Evolutionary conservation across 148 eudicot genomes (phyloP).

Genomic region (Rhododendron mucronatum): DNA sequence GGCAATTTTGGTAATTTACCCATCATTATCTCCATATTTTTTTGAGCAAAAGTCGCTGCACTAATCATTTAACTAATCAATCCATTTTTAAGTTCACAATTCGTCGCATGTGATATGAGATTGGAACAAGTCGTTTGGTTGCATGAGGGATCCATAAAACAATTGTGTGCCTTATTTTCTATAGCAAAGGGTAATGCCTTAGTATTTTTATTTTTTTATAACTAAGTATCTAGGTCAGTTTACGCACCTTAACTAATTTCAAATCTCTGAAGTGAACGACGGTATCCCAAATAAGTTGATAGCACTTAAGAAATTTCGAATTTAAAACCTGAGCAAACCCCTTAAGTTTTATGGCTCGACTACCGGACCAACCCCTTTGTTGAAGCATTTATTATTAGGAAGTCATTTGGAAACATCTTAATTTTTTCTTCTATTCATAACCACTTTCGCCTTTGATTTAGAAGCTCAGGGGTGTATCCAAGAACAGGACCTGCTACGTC

Average conservation of each 20-base stretch:
- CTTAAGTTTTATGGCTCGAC: too few species aligned
- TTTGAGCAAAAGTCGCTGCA: slow-evolving; percentile 1
- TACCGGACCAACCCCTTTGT: too few species aligned
- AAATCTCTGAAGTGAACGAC: too few species aligned
- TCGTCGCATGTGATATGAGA: slow-evolving; percentile 24
- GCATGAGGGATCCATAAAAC: background rate
- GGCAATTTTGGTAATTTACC: too few species aligned
- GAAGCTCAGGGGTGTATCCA: background rate
- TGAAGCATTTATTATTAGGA: background rate
- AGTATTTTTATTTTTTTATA: too few species aligned
- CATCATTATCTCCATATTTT: background rate
- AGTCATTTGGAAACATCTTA: background rate
- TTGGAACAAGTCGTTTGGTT: slow-evolving; percentile 16
- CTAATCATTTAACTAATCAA: slow-evolving; percentile 32
- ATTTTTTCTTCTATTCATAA: background rate
- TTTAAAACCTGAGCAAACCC: too few species aligned
- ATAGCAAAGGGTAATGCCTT: background rate
- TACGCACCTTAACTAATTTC: too few species aligned
- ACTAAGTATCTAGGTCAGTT: too few species aligned
- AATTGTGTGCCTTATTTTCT: background rate
- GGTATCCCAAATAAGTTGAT: too few species aligned
- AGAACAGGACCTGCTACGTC: background rate
- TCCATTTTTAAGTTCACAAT: slow-evolving; percentile 19
- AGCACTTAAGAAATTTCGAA: too few species aligned
- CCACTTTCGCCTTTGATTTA: background rate